Base-by-base conservation (phyloP, 139 green algal genomes). In the Zygnema cylindricum region DNA sequence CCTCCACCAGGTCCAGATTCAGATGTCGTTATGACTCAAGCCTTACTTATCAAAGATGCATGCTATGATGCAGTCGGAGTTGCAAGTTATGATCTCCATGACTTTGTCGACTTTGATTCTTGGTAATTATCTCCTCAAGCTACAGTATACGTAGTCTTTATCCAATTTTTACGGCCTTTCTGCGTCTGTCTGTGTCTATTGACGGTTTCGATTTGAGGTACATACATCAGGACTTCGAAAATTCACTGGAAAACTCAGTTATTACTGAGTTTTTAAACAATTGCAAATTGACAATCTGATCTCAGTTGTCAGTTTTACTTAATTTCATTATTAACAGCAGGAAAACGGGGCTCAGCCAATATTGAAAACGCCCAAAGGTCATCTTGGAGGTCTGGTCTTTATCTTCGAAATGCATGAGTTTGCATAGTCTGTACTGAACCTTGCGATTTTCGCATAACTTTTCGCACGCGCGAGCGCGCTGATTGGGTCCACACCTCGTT, bases 81-180 rank as follows among this genome's bases (percentile, higher is more conserved):
- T 1, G 94, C 93, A 0, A 90, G 93, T 0, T 97, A 98, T 76
- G 95, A 97, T 73, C 92, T 98, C 63, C 86, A 96, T 43, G 95
- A 98, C 82, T 94, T 90, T 76, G 36, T 98, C 0, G 95, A 98
- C 81, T 97, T 94, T 41, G 39, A 85, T 1, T 54, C 89, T 2
- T 95, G 92, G 94, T 84, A 79, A 7, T 16, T 41, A 25, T 43
- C 36, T 16, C 11, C 36, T 11, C 11, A 55, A 43, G 71, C 7
- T 79, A 3, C 43, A 30, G 30, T 73, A n/a, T 30, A 30, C 30
- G 57, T 30, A 73, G 30, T 73, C 57, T 73, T 73, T 30, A 73
- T 73, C 30, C 30, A 30, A 30, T n/a, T 73, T 73, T n/a, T 30
- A 73, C 30, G 30, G 57, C 30, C 57, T 73, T n/a, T 73, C 30